Conservation (phyloP, 2,329 filamentous ascomycete species). For the Exophiala bonariae region DNA sequence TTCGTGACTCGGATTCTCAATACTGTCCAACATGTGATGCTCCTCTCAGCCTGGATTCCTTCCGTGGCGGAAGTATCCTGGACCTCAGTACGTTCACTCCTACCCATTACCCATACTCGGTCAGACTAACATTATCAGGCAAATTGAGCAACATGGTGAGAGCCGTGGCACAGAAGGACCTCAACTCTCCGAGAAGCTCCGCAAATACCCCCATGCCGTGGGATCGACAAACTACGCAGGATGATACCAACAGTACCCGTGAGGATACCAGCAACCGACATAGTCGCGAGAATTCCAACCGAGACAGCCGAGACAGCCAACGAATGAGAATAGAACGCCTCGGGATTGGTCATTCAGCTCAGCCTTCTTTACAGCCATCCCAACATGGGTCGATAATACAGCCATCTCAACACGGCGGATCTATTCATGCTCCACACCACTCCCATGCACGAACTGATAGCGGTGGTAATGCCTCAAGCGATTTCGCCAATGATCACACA, state of each 20-base stretch:
- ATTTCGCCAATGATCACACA: constrained; percentile 62
- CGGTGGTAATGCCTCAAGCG: constrained; percentile 67
- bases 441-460: constrained; percentile 75
- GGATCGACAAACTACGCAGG: constrained; percentile 41
- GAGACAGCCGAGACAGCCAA: constrained; percentile 45
- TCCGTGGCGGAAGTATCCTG: constrained; percentile 85
- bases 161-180: constrained; percentile 70
- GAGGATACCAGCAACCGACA: constrained; percentile 13
- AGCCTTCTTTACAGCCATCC: constrained; percentile 16
- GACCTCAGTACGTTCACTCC: constrained; percentile 69
- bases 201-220: constrained; percentile 65
- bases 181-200: constrained; percentile 49
- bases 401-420: constrained; percentile 18
- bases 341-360: constrained; percentile 34
- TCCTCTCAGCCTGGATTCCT: constrained; percentile 87
- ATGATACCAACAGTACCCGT: constrained; percentile 25
- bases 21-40: constrained; percentile 93
- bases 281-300: constrained; percentile 33
- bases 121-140: constrained; percentile 55
- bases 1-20: constrained; percentile 89
- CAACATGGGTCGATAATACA: neutral
- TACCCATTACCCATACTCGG: constrained; percentile 3
- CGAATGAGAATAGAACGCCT: constrained; percentile 49
- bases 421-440: constrained; percentile 24
- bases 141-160: constrained; percentile 93